Evolutionary conservation across 257 asterid genomes (phyloP).

Genomic region (Rehmannia glutinosa): DNA sequence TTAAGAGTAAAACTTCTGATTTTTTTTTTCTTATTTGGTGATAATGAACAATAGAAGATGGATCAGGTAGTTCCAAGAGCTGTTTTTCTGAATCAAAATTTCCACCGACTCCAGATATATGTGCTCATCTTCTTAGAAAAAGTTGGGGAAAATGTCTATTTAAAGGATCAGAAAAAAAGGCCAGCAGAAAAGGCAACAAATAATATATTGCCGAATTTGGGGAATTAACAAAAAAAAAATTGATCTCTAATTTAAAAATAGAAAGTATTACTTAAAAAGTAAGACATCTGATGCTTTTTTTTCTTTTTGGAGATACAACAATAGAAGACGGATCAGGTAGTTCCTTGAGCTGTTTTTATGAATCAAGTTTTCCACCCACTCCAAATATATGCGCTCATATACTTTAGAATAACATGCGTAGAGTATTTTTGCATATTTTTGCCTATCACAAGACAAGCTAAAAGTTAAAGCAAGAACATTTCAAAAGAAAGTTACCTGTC

Average conservation of each 20-base stretch:
- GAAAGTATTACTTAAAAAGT: not conserved
- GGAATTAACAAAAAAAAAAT: not conserved
- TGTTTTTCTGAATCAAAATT: slow-evolving; percentile 1
- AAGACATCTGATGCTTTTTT: no score
- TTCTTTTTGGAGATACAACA: not conserved
- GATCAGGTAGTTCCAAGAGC: not conserved
- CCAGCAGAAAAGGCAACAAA: not conserved
- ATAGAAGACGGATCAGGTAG: slow-evolving; percentile 2
- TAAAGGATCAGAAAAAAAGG: not conserved
- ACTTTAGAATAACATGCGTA: not conserved
- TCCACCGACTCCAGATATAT: not conserved
- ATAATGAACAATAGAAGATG: slow-evolving; percentile 7
- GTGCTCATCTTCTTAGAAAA: not conserved
- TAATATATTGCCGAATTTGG: slow-evolving; percentile 3
- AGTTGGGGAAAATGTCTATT: no score
- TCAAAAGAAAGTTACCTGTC: slow-evolving; percentile 51
- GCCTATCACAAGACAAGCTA: not conserved
- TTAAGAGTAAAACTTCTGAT: not conserved
- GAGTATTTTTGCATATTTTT: not conserved
- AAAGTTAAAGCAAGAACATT: slow-evolving; percentile 1
- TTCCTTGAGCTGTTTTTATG: not conserved
- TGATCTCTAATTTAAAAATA: not conserved
- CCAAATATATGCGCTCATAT: slow-evolving; percentile 2
- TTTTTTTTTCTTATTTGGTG: no score
- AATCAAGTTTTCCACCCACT: no score